phyloP scores from a whole-genome alignment of 805 yeast species.

The Lachancea kluyveri region DNA sequence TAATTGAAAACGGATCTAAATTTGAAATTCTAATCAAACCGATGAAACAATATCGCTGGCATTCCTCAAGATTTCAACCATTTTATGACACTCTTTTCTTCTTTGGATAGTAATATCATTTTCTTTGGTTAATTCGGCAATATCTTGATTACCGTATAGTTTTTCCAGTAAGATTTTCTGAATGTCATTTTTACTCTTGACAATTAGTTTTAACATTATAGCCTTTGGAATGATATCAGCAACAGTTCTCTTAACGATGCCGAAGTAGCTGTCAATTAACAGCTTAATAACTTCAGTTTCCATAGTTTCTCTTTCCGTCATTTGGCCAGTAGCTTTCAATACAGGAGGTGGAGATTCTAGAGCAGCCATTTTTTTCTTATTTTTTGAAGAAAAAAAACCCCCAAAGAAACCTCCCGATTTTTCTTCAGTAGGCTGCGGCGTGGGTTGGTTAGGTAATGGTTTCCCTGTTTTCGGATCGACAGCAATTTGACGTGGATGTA shows the following conservation, averaged over 20 bases:
- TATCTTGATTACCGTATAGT: constrained; percentile 68
- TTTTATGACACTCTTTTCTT: constrained; percentile 88
- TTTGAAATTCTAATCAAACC: constrained; percentile 16
- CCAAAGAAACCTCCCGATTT: constrained; percentile 81
- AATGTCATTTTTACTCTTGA: constrained; percentile 75
- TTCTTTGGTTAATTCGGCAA: constrained; percentile 79
- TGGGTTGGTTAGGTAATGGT: constrained; percentile 47
- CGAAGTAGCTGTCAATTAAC: constrained; percentile 82
- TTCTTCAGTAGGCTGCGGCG: constrained; percentile 35
- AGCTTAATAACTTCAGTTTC: constrained; percentile 97
- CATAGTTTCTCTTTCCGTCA: constrained; percentile 93
- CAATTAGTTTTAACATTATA: constrained; percentile 85
- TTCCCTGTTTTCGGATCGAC: constrained; percentile 90
- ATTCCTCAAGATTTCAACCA: constrained; percentile 86
- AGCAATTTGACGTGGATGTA: constrained; percentile 64
- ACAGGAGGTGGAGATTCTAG: constrained; percentile 98
- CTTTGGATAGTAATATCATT: constrained; percentile 89
- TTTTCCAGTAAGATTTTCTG: constrained; percentile 87
- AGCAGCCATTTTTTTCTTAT: constrained; percentile 86
- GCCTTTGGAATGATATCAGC: constrained; percentile 95
- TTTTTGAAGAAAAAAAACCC: constrained; percentile 87
- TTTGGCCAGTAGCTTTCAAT: constrained; percentile 79
- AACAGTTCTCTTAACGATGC: constrained; percentile 88
- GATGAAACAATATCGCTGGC: constrained; percentile 81
- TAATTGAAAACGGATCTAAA: not conserved